Percentiles rank a stretch among this genome's conserved stretches.
Evolutionary conservation across 2,329 filamentous ascomycete species (phyloP).

Genomic region (Colletotrichum cuscutae): DNA sequence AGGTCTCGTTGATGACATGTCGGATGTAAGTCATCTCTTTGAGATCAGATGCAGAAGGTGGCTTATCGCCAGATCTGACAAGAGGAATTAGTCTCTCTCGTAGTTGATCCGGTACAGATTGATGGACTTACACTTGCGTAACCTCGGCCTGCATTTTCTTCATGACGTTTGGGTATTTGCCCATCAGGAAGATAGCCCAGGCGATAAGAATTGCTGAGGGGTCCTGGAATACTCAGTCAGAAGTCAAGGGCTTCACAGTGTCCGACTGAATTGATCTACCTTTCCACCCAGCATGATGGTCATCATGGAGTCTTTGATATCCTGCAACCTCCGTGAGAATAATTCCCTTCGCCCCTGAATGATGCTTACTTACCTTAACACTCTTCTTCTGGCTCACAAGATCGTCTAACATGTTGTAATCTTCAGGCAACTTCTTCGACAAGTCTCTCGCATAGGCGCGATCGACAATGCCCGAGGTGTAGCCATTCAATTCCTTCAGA

Average conservation of each 20-base stretch:
- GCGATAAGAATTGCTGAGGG: neutral
- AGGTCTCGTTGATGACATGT: neutral
- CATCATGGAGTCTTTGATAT: neutral
- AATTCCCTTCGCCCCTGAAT: fast-evolving
- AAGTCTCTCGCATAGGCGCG: neutral
- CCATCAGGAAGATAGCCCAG: neutral
- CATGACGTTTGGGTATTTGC: neutral
- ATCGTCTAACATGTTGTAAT: neutral
- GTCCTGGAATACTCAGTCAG: neutral
- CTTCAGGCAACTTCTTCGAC: neutral
- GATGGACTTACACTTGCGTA: neutral
- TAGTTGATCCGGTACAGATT: neutral
- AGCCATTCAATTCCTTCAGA: neutral
- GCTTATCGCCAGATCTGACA: neutral
- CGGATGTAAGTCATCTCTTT: neutral
- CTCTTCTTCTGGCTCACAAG: neutral
- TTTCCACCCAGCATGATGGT: neutral
- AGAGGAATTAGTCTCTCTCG: neutral
- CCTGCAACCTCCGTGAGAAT: neutral
- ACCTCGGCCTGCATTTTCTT: neutral
- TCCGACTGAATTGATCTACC: neutral
- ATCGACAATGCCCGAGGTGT: neutral
- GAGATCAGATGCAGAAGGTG: neutral
- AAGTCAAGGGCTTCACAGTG: neutral
- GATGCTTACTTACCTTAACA: neutral